Percentiles rank a stretch among this genome's conserved stretches.
Evolutionary conservation across 2,329 filamentous ascomycete species (phyloP).

Genomic region (Fulvia fulva): DNA sequence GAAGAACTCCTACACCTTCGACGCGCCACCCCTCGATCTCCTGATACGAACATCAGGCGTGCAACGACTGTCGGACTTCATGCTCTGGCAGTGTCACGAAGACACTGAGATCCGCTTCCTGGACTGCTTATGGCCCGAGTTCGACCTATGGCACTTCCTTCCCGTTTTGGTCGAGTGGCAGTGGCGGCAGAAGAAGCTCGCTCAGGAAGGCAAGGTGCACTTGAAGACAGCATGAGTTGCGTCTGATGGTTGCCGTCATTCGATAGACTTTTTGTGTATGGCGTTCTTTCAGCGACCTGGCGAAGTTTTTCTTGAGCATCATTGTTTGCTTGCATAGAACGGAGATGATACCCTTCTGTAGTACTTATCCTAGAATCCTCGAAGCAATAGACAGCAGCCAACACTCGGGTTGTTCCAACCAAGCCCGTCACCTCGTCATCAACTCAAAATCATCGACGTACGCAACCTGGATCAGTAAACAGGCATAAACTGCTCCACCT

Average conservation of each 20-base stretch:
- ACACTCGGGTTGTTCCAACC: too few relatives aligned
- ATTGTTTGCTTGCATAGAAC: background rate
- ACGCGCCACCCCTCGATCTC: conserved; percentile 82
- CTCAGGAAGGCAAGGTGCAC: conserved; percentile 22
- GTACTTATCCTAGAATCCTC: background rate
- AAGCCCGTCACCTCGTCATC: too few relatives aligned
- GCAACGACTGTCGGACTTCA: conserved; percentile 88
- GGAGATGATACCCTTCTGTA: conserved; percentile 3
- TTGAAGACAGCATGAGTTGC: conserved; percentile 10
- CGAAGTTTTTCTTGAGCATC: background rate
- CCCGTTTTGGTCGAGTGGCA: conserved; percentile 92
- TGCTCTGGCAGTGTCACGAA: conserved; percentile 97
- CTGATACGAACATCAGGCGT: conserved; percentile 91
- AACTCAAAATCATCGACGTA: too few relatives aligned
- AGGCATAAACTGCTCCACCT: too few relatives aligned
- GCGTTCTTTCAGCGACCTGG: background rate
- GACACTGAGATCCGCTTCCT: conserved; percentile 90
- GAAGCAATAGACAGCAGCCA: background rate
- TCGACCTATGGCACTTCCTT: conserved; percentile 88
- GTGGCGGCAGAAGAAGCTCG: conserved; percentile 51
- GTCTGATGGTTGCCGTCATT: background rate
- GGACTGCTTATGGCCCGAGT: conserved; percentile 91
- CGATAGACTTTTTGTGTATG: background rate
- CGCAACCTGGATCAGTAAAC: too few relatives aligned
- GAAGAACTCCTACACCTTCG: conserved; percentile 81